Conservation (phyloP, 768 basidiomycete genomes). For the Fomitopsis pulvina region DNA sequence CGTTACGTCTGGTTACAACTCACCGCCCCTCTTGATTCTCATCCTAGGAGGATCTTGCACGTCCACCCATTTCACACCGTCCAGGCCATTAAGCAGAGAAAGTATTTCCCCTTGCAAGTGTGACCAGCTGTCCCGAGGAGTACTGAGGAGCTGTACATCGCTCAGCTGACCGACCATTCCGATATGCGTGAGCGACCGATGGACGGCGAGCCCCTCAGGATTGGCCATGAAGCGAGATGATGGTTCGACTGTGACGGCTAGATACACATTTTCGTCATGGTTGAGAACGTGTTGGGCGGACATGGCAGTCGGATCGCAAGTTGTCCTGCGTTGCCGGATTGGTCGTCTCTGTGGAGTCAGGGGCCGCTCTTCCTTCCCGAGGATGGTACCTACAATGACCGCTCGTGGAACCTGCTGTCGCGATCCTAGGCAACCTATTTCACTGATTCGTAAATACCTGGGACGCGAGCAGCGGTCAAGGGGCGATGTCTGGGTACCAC, state of each 20-base stretch:
- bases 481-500: neutral
- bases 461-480: neutral
- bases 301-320: conserved; percentile 14
- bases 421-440: too few relatives aligned
- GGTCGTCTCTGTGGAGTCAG: too few relatives aligned
- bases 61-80: conserved; percentile 31
- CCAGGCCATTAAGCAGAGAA: conserved; percentile 20
- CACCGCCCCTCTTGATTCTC: conserved; percentile 31
- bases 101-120: conserved; percentile 25
- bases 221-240: conserved; percentile 26
- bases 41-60: conserved; percentile 28
- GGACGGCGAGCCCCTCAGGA: conserved; percentile 28
- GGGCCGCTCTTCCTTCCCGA: neutral
- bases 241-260: conserved; percentile 35
- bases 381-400: neutral
- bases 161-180: conserved; percentile 36
- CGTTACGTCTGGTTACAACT: conserved; percentile 16
- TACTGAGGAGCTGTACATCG: conserved; percentile 40
- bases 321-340: neutral
- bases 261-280: conserved; percentile 34
- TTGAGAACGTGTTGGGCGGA: conserved; percentile 23
- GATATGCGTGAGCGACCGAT: conserved; percentile 30
- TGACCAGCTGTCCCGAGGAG: conserved; percentile 35
- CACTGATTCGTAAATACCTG: neutral
- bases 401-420: too few relatives aligned